Evolutionary conservation across 352 stramenopile genomes (phyloP), one percentile per base, ranked within the genome.

Genomic region (Globisporangium viniferum): DNA sequence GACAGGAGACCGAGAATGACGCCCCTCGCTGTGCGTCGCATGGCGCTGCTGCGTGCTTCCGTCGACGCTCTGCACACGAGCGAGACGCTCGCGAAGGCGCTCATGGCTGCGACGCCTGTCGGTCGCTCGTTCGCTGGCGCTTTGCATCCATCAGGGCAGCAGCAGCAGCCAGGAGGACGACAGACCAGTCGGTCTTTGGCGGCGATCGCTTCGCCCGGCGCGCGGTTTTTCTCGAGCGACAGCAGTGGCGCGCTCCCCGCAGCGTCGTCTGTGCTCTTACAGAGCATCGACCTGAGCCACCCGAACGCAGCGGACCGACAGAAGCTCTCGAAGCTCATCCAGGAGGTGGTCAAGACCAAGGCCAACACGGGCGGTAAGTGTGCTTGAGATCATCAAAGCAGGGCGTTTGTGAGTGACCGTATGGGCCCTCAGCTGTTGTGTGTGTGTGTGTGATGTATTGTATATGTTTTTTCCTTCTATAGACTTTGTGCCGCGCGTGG

Each of bases 401-500:
- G n/a, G n/a, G n/a, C n/a, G 29, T 31, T 31, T 31, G 29, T 31
- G 29, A 31, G 29, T 31, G 29, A 31, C 1, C 29, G 3, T 31
- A 31, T 31, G 29, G 29, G 29, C 29, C 29, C 29, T 31, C 29
- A 31, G 1, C 29, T n/a, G n/a, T n/a, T n/a, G n/a, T n/a, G n/a
- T n/a, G n/a, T 31, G 29, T 31, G 29, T 31, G 29, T 31, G 29
- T 31, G 29, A 3, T 31, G 3, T 31, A 31, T 31, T 31, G 29
- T 31, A 31, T 4, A 31, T n/a, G n/a, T n/a, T n/a, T n/a, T n/a
- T n/a, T n/a, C n/a, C n/a, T n/a, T n/a, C 10, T 66, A 18, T 70
- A 94, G 87, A 95, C 65, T 93, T 95, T 75, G 84, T 95, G 59
- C 87, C 87, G 15, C 81, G 81, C 36, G 74, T 93, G 27, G 75